Evolutionary conservation across 1,284 basidiomycete genomes (phyloP), one percentile per base, ranked within the genome.

Genomic region (Puccinia triticina): DNA sequence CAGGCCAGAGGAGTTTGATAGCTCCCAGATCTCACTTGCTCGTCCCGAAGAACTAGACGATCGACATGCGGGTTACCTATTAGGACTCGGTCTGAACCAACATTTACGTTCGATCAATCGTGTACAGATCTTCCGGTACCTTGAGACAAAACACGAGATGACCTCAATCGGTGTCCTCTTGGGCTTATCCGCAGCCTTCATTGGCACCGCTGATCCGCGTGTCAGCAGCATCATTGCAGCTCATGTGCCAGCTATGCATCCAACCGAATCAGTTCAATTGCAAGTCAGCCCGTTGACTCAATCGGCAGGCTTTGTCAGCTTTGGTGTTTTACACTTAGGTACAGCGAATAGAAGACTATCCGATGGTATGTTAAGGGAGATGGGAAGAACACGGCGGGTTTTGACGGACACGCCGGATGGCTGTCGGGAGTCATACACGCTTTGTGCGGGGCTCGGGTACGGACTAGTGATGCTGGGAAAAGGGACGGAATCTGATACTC

Each of bases 21-120:
- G 93, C 83, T 94, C 94, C 0, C 96, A 96, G 92, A 95, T 97
- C 85, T 92, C 94, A 26, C 95, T 94, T 89, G 96, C 96, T 87
- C 93, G 92, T 84, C 95, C 95, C 0, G 90, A 91, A 0, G 93
- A 94, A 77, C 89, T 95, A 77, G 94, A 93, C 11, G 91, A 94
- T 0, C 92, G 95, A 85, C 96, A 99, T 86, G 97, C 95, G 21
- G 97, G 97, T 0, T 96, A 98, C 88, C 89, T 99, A 59, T 92
- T 94, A 67, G 97, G 94, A 16, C 90, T 99, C 1, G 97, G 97
- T 0, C 89, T 99, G 53, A 93, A 92, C 0, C 96, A 96, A 0
- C 95, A 98, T 86, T 89, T 99, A 84, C 91, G 92, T 80, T 90
- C 92, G 73, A 91, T 99, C 90, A 88, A 94, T 84, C 93, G 94